Percentiles rank a stretch among this genome's conserved stretches.
phyloP scores from a whole-genome alignment of 2,329 filamentous ascomycete species.

The Exserohilum turcica region DNA sequence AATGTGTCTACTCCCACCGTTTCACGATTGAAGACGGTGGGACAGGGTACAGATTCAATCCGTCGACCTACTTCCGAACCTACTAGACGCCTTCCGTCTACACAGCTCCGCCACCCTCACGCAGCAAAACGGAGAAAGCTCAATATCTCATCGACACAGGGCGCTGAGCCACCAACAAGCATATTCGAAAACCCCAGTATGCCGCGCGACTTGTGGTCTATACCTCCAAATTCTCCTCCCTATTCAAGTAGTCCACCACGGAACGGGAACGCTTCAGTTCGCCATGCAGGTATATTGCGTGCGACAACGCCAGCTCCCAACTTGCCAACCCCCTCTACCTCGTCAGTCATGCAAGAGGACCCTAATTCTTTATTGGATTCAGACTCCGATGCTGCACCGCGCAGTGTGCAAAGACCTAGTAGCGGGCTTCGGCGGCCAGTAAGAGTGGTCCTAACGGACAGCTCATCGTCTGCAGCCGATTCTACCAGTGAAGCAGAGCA shows the following conservation, averaged over 20 bases:
- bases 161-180: constrained; percentile 9
- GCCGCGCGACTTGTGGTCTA: constrained; percentile 39
- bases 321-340: constrained; percentile 41
- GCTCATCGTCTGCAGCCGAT: constrained; percentile 25
- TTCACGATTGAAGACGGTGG: constrained; percentile 12
- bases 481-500: constrained; percentile 38
- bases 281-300: constrained; percentile 7
- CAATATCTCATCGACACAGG: constrained; percentile 20
- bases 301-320: constrained; percentile 18
- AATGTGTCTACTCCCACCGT: constrained; percentile 31
- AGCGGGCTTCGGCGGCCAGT: constrained; percentile 16
- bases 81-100: constrained; percentile 14
- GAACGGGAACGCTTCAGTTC: constrained; percentile 10
- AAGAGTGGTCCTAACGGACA: constrained; percentile 27
- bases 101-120: constrained; percentile 21
- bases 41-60: constrained; percentile 3
- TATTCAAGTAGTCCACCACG: constrained; percentile 39
- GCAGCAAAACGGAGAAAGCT: constrained; percentile 31
- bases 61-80: constrained; percentile 7
- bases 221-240: constrained; percentile 54
- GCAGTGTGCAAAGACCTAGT: constrained; percentile 17
- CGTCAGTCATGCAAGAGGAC: constrained; percentile 34
- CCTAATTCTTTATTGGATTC: constrained; percentile 17
- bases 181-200: constrained; percentile 10
- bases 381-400: constrained; percentile 29